Evolutionary conservation across 768 basidiomycete genomes (phyloP).

Genomic region (Pleurotus djamor): DNA sequence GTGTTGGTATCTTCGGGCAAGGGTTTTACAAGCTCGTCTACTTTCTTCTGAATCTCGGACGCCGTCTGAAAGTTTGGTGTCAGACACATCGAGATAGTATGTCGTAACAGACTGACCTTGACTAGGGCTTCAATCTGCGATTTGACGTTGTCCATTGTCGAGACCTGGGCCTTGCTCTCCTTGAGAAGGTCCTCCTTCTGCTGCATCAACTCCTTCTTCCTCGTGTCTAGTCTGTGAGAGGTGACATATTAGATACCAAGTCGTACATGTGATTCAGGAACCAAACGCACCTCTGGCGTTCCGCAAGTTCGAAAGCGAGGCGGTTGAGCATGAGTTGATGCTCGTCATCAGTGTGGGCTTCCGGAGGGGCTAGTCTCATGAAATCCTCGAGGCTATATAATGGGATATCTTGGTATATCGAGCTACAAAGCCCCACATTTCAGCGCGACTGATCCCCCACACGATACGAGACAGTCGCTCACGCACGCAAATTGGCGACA

Average conservation of each 20-base stretch:
- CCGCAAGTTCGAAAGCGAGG: conserved; percentile 82
- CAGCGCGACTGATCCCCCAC: neutral
- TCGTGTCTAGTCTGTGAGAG: conserved; percentile 62
- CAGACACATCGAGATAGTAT: conserved; percentile 2
- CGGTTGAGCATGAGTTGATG: conserved; percentile 89
- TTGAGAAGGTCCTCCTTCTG: conserved; percentile 81
- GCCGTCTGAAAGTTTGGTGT: conserved; percentile 46
- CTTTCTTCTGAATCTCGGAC: conserved; percentile 72
- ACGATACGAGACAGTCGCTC: conserved; percentile 24
- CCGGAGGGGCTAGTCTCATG: conserved; percentile 62
- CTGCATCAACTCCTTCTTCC: conserved; percentile 61
- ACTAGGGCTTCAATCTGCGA: conserved; percentile 72
- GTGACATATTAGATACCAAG: neutral
- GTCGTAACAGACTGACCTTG: conserved; percentile 45
- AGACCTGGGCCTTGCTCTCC: conserved; percentile 70
- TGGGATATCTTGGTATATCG: conserved; percentile 86
- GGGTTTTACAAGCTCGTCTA: conserved; percentile 62
- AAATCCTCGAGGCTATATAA: conserved; percentile 74
- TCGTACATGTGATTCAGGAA: conserved; percentile 11
- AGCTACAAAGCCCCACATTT: conserved; percentile 39
- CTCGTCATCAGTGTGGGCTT: conserved; percentile 58
- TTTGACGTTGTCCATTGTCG: conserved; percentile 78
- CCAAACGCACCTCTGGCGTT: conserved; percentile 73
- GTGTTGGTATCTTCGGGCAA: conserved; percentile 20
- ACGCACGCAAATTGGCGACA: conserved; percentile 85